Conservation (phyloP, 1,284 basidiomycete genomes). For the Austroboletus rostrupii region DNA sequence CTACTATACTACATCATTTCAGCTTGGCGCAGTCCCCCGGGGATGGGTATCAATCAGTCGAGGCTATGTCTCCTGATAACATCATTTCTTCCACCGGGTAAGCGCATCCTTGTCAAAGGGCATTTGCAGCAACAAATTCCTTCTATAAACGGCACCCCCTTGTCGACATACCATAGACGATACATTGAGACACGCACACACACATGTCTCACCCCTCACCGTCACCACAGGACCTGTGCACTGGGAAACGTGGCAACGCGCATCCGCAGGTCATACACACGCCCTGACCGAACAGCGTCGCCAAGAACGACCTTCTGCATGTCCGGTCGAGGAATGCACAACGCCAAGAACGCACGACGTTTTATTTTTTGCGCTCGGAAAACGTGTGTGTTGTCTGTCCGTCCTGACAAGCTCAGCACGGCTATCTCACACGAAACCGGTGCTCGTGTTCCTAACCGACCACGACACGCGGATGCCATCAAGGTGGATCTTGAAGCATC, state of each 20-base stretch:
- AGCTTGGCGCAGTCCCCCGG: constrained; percentile 1
- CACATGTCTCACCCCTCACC: not conserved
- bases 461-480: constrained; percentile 7
- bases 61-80: constrained; percentile 21
- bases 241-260: not conserved
- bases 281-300: not conserved
- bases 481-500: constrained; percentile 15
- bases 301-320: not conserved
- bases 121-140: not conserved
- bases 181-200: not conserved
- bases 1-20: constrained; percentile 1
- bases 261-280: not conserved
- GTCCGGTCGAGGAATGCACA: not conserved
- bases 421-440: constrained; percentile 6
- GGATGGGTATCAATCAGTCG: constrained; percentile 7
- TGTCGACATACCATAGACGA: not conserved
- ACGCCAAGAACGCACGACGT: constrained; percentile 4
- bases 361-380: constrained; percentile 2
- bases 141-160: not conserved
- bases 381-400: constrained; percentile 9
- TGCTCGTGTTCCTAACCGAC: constrained; percentile 3
- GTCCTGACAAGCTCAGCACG: not conserved
- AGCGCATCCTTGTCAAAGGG: constrained; percentile 1
- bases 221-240: not conserved
- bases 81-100: not conserved